Conservation (phyloP, 1,284 basidiomycete genomes). For the Puccinia hordei region DNA sequence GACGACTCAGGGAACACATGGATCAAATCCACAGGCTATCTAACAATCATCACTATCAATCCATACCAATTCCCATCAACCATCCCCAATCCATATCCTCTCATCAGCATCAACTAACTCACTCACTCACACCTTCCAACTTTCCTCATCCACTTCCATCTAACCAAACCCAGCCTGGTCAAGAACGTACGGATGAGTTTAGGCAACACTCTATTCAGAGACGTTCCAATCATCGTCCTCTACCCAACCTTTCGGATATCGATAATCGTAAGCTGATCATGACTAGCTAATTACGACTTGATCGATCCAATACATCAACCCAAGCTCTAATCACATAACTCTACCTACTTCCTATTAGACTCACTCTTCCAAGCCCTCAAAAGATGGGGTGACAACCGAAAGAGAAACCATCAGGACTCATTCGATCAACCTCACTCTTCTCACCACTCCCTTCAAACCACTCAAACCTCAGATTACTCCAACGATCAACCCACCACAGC, state of each 20-base stretch:
- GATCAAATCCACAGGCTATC: too few relatives aligned
- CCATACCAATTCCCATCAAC: too few relatives aligned
- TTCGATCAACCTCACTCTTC: not conserved
- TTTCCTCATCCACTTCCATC: too few relatives aligned
- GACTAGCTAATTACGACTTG: too few relatives aligned
- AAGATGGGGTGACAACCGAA: not conserved
- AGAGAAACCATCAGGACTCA: not conserved
- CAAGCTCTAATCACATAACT: not conserved
- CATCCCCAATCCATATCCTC: too few relatives aligned
- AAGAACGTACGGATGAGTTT: not conserved
- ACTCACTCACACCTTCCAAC: too few relatives aligned
- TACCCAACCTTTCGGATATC: not conserved
- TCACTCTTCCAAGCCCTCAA: not conserved
- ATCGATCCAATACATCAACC: too few relatives aligned
- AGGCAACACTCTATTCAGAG: not conserved
- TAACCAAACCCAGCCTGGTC: too few relatives aligned
- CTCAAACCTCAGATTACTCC: not conserved
- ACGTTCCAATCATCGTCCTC: not conserved
- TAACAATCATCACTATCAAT: too few relatives aligned
- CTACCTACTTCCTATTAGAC: not conserved
- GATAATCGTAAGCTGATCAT: not conserved
- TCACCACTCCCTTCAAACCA: too few relatives aligned
- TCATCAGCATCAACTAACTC: too few relatives aligned
- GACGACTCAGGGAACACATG: too few relatives aligned
- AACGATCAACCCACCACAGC: slow-evolving; percentile 21